Base-by-base conservation (phyloP, 495 filamentous ascomycete species). In the Glarea lozoyensis region DNA sequence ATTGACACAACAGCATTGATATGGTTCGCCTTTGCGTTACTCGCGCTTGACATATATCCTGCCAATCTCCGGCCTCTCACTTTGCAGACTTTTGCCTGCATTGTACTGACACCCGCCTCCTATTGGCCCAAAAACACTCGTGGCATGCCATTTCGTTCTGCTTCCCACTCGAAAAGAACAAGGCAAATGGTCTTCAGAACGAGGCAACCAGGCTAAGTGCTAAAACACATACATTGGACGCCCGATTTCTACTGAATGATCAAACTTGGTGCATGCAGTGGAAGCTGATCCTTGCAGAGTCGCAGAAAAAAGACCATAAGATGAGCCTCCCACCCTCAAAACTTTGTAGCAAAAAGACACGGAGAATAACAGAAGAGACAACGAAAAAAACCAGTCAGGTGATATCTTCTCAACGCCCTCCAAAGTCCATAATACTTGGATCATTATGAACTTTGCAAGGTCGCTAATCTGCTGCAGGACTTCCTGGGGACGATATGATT, bases 171-270 rank as follows among this genome's bases (percentile, higher is more conserved):
- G 15, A 40, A 18, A 36, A 13, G 41, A 23, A 20, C 13, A 15
- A 42, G 41, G 47, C 47, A 45, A 40, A 40, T 12, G 12, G 10
- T 23, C 17, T 12, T 29, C 19, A 40, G 12, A 45, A 50, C 42
- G 48, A 50, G 48, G 48, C 48, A 41, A 50, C 30, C 42, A 42
- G 25, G 24, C 48, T 50, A 45, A 23, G n/a, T 43, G 27, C 10
- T n/a, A 27, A 25, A 22, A 22, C 12, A 34, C 17, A 18, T 17
- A 17, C 27, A 11, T 18, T 20, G 12, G n/a, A 24, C 45, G 45
- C 45, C 45, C 45, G 45, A 41, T 3, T 48, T 41, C 5, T 48
- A 42, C 17, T 41, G 30, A 41, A 16, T 15, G 31, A 18, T 15
- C 9, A 38, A n/a, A 15, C 21, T 32, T 19, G 30, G 45, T 47